These are phyloP conservation scores for Morella rubra DNA, from an alignment of 306 rosid genomes.

Conservation along the genomic window DNA sequence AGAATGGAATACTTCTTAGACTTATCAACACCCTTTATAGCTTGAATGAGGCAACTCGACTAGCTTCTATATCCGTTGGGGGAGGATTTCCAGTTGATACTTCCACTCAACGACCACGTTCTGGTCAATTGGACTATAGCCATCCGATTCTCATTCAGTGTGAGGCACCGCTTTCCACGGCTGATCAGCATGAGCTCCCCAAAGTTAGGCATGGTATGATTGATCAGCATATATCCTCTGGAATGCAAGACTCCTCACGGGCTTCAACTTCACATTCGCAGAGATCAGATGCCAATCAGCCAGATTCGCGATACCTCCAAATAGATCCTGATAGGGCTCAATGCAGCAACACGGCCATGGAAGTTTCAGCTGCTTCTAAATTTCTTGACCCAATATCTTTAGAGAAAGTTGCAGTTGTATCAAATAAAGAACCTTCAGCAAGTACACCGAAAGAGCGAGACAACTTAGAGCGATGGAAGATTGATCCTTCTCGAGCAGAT, in stretches of 20 bases:
- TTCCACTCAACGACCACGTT: slow-evolving; percentile 66
- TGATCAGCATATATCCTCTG: slow-evolving; percentile 59
- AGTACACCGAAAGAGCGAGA: slow-evolving; percentile 56
- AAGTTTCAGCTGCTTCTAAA: slow-evolving; percentile 44
- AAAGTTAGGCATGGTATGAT: slow-evolving; percentile 62
- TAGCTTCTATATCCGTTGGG: slow-evolving; percentile 82
- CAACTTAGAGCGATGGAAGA: slow-evolving; percentile 61
- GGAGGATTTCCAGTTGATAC: slow-evolving; percentile 77
- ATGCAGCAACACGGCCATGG: slow-evolving; percentile 54
- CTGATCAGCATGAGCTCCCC: slow-evolving; percentile 61
- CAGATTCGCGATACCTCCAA: slow-evolving; percentile 39
- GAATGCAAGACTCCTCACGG: slow-evolving; percentile 60
- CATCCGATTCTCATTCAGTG: slow-evolving; percentile 63
- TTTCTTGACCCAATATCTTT: slow-evolving; percentile 38
- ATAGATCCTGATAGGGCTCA: slow-evolving; percentile 68
- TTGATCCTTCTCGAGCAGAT: slow-evolving; percentile 64
- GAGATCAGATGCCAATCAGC: slow-evolving; percentile 65
- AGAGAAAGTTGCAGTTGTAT: slow-evolving; percentile 49
- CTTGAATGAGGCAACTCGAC: slow-evolving; percentile 93
- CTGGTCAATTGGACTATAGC: slow-evolving; percentile 73
- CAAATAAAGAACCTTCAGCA: slow-evolving; percentile 56
- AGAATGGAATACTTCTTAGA: slow-evolving; percentile 89
- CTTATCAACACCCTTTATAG: slow-evolving; percentile 96
- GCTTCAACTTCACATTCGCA: slow-evolving; percentile 84
- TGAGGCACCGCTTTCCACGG: slow-evolving; percentile 53